Evolutionary conservation across 2,329 filamentous ascomycete species (phyloP), one percentile per base, ranked within the genome.

Genomic region (Cyclaneusma minus): DNA sequence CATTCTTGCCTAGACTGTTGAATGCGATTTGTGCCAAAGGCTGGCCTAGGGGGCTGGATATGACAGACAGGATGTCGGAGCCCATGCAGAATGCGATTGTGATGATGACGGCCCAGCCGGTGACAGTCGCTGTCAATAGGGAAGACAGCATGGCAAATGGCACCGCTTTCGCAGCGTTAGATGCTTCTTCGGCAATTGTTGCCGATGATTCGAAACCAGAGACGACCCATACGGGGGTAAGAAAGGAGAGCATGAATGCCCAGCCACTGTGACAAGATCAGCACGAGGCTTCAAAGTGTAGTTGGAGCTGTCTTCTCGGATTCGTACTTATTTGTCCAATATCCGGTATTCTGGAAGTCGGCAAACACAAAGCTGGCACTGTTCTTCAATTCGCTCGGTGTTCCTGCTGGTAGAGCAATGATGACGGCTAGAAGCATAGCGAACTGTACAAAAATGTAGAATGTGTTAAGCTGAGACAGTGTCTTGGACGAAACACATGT

Each of bases 121-220:
- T 26, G 6, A 35, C 21, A 6, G 35, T 28, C 2, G 35, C 44
- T 4, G 35, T 38, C 3, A 47, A 27, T 11, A 47, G 27, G 3
- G 39, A 41, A 10, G 40, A 44, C 6, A 47, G 31, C 44, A 47
- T 47, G 5, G 44, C 44, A 21, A 47, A 47, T 9, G 44, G 44
- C 3, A 47, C 44, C 2, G 44, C 42, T 20, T 38, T 41, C 2
- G 42, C 44, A 3, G 44, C 44, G 29, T 45, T 45, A 5, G 34
- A 38, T 3, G 44, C 41, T 28, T 47, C 44, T 25, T 47, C 44
- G 3, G 44, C 44, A 23, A 47, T 45, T 3, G 44, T 47, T 6
- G 44, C 44, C 4, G 36, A 37, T 13, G 34, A 39, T 24, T 47
- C 44, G 14, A 47, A 47, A 6, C 44, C 44, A 11, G 40, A 43